Conservation (phyloP, 495 filamentous ascomycete genomes). For the Daldinia vernicosa region DNA sequence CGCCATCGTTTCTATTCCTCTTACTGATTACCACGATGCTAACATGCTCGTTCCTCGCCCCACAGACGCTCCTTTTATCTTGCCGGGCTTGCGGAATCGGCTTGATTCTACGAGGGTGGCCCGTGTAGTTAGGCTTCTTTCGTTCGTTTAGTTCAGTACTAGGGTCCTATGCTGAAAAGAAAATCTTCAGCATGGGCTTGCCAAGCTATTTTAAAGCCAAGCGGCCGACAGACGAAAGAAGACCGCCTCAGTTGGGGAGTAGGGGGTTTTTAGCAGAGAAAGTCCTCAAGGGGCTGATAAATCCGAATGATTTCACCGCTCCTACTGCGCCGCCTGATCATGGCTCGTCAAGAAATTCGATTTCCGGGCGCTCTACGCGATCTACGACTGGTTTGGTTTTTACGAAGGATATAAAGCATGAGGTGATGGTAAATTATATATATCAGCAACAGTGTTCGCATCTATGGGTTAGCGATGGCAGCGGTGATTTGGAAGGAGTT, state of each 20-base stretch:
- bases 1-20: background rate
- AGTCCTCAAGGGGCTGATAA: conserved; percentile 19
- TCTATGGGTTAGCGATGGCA: conserved; percentile 74
- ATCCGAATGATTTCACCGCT: conserved; percentile 52
- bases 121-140: background rate
- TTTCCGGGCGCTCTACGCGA: conserved; percentile 55
- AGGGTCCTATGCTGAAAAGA: too few species aligned
- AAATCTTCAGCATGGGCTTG: conserved; percentile 60
- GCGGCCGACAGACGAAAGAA: conserved; percentile 47
- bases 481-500: conserved; percentile 73
- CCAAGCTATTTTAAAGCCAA: conserved; percentile 68
- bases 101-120: background rate
- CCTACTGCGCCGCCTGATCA: conserved; percentile 56
- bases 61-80: background rate
- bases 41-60: background rate
- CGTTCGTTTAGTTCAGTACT: background rate
- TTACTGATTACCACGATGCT: background rate
- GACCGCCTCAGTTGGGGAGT: conserved; percentile 15
- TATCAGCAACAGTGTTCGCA: conserved; percentile 78
- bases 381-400: conserved; percentile 65
- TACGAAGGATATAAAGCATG: conserved; percentile 80
- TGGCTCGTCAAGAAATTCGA: conserved; percentile 61
- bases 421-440: conserved; percentile 84
- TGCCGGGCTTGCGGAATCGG: background rate
- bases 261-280: conserved; percentile 42